Evolutionary conservation across 1,139 yeast genomes (phyloP).

Genomic region (Kodamaea alishanica): DNA sequence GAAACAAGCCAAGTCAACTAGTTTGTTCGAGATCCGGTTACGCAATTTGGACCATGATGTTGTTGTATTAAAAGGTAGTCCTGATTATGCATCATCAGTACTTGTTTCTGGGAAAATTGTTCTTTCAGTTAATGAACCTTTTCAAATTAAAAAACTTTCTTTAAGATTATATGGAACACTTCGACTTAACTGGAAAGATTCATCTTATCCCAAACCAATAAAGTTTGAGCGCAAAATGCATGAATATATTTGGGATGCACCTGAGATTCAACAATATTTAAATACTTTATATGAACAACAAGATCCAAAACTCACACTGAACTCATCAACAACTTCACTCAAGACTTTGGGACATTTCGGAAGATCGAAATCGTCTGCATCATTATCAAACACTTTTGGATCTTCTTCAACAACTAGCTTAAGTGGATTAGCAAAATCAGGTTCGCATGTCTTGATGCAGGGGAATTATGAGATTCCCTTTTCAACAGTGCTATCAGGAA

Average conservation of each 20-base stretch:
- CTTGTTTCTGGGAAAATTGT: slow-evolving; percentile 75
- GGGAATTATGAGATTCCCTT: slow-evolving; percentile 95
- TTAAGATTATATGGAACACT: slow-evolving; percentile 65
- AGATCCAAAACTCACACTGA: slow-evolving; percentile 16
- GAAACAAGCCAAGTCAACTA: slow-evolving; percentile 24
- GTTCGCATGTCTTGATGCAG: slow-evolving; percentile 39
- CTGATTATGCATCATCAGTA: slow-evolving; percentile 75
- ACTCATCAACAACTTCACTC: slow-evolving; percentile 34
- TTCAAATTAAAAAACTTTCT: slow-evolving; percentile 59
- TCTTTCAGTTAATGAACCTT: slow-evolving; percentile 71
- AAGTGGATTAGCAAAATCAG: not conserved
- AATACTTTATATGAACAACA: slow-evolving; percentile 29
- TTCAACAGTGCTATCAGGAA: slow-evolving; percentile 79
- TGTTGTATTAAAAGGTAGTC: slow-evolving; percentile 71
- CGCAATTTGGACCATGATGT: slow-evolving; percentile 75
- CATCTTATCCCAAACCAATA: slow-evolving; percentile 44
- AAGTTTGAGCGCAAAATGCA: slow-evolving; percentile 63
- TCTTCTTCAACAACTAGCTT: slow-evolving; percentile 10
- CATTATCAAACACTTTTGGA: slow-evolving; percentile 6
- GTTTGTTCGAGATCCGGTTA: slow-evolving; percentile 60
- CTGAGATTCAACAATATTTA: slow-evolving; percentile 43
- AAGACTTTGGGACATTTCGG: slow-evolving; percentile 29
- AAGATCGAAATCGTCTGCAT: slow-evolving; percentile 31
- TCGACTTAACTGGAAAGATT: slow-evolving; percentile 56
- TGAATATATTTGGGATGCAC: slow-evolving; percentile 74